Evolutionary conservation across 2,329 filamentous ascomycete genomes (phyloP).

Genomic region (Colletotrichum tropicicola): DNA sequence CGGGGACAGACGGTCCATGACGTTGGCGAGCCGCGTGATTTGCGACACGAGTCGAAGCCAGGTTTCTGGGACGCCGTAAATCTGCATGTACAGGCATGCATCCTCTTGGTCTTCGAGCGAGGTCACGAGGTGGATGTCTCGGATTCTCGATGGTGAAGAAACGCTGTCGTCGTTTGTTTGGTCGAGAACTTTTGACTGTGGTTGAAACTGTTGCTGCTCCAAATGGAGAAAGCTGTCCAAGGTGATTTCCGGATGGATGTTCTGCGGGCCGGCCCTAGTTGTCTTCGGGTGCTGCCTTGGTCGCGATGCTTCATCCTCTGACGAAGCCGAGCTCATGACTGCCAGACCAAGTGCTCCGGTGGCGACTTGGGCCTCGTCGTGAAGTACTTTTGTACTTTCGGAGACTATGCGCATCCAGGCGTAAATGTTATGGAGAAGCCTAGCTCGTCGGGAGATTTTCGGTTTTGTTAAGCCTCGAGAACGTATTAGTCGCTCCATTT

Average conservation of each 20-base stretch:
- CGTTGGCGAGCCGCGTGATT: not conserved
- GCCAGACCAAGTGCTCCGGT: not conserved
- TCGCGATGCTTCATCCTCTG: not conserved
- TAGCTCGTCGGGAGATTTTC: not conserved
- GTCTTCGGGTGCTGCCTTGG: not conserved
- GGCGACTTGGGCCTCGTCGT: not conserved
- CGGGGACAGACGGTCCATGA: not conserved
- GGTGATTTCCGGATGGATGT: not conserved
- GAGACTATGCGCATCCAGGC: slow-evolving; percentile 3
- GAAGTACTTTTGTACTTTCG: not conserved
- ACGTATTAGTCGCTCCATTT: not conserved
- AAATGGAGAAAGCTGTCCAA: slow-evolving; percentile 2
- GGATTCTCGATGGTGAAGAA: not conserved
- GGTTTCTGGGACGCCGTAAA: not conserved
- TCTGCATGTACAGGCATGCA: not conserved
- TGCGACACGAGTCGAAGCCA: not conserved
- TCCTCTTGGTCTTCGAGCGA: not conserved
- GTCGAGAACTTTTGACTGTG: not conserved
- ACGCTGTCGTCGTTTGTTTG: not conserved
- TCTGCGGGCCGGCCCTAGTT: not conserved
- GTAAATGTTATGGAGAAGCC: not conserved
- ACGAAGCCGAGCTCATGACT: too few species aligned
- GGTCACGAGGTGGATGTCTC: not conserved
- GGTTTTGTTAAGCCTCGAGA: not conserved
- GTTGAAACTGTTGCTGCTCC: too few species aligned